Conservation (phyloP, 108 stramenopile species). For the Stephanodiscus minutulus region DNA sequence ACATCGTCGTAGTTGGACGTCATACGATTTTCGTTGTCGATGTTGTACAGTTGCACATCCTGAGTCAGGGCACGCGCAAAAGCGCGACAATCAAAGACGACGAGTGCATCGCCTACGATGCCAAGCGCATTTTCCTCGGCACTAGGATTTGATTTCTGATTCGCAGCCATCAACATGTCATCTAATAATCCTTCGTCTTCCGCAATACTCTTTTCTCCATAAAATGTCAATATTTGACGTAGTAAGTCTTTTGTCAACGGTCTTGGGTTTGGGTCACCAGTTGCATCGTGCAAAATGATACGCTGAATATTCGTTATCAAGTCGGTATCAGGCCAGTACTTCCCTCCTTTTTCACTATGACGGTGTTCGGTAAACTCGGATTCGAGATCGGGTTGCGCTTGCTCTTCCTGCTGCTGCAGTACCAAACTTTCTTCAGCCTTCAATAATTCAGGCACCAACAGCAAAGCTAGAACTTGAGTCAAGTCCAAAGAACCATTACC, state of each 20-base stretch:
- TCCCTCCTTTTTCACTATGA: conserved; percentile 27
- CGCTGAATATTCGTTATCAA: conserved; percentile 42
- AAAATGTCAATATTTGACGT: conserved; percentile 40
- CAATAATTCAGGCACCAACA: conserved; percentile 59
- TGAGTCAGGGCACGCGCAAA: conserved; percentile 46
- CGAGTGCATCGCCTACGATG: conserved; percentile 23
- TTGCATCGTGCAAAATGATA: conserved; percentile 60
- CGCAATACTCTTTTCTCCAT: conserved; percentile 62
- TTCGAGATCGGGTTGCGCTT: not conserved
- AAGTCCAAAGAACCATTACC: conserved; percentile 42
- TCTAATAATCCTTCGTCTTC: conserved; percentile 50
- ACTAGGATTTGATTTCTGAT: not conserved
- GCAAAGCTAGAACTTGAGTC: conserved; percentile 51
- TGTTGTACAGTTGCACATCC: conserved; percentile 41
- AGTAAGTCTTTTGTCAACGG: conserved; percentile 42
- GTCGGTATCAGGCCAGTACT: conserved; percentile 38
- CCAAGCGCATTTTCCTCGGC: not conserved
- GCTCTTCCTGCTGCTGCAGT: conserved; percentile 4
- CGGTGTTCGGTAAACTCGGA: not conserved
- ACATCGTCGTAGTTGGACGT: conserved; percentile 54
- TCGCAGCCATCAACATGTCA: conserved; percentile 54
- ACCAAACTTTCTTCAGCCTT: conserved; percentile 36
- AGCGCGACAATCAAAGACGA: conserved; percentile 28
- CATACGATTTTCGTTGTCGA: conserved; percentile 43
- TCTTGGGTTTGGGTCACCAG: conserved; percentile 22